Evolutionary conservation across 208 protist genomes (phyloP).

Genomic region (Acanthamoeba sp.): DNA sequence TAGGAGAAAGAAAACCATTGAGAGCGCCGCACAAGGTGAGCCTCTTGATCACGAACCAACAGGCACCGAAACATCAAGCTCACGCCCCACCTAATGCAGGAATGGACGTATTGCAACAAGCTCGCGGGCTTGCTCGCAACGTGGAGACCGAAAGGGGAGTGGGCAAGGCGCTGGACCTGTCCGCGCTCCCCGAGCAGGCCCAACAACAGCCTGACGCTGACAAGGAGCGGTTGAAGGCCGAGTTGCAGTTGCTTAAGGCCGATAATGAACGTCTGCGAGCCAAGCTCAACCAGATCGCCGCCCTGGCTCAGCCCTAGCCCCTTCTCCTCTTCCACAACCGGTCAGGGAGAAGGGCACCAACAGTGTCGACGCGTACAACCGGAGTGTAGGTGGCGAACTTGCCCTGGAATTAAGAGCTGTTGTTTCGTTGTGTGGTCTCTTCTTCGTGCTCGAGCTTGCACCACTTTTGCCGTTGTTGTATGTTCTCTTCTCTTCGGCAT

Average conservation of each 20-base stretch:
- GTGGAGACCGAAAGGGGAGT: background rate
- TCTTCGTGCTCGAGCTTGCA: no score
- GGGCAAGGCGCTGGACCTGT: no score
- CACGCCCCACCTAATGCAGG: background rate
- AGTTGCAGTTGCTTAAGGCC: background rate
- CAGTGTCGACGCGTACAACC: no score
- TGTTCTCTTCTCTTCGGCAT: no score
- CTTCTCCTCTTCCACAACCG: no score
- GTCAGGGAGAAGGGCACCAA: no score
- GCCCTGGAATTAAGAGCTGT: no score
- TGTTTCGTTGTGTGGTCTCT: no score
- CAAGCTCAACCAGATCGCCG: background rate
- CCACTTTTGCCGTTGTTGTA: no score
- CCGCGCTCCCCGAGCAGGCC: background rate
- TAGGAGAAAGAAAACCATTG: constrained; percentile 4
- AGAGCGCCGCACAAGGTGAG: background rate
- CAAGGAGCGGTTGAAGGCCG: background rate
- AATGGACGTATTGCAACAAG: background rate
- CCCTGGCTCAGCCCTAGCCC: background rate
- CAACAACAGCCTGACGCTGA: background rate
- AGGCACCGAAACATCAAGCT: background rate
- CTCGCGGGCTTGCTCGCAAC: background rate
- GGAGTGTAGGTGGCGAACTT: background rate
- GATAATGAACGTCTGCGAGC: background rate
- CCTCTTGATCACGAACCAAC: background rate